Base-by-base conservation (phyloP, 148 eudicot species). In the Rhododendron mucronatum region DNA sequence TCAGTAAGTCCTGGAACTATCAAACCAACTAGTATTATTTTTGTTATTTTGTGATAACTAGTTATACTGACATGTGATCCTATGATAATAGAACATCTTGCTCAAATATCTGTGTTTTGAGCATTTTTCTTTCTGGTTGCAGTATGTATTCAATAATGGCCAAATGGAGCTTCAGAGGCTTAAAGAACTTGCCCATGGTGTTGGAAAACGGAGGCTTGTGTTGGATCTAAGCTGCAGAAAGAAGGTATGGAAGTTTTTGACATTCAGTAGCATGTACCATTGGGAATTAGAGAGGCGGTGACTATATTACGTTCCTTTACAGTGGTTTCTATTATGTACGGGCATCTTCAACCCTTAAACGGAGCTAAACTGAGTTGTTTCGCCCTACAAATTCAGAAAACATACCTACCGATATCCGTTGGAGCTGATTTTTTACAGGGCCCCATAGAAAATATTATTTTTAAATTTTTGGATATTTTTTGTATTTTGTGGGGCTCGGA, bases 221-320 rank as follows among this genome's bases (percentile, higher is more conserved):
- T 90, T 97, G 92, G 98, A 97, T 91, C 93, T 97, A 87, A 95
- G 99, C 86, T 97, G 99, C 92, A 93, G 99, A 81, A 95, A 95
- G 90, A 97, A 97, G 98, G 98, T 93, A 89, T 14, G 35, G 18
- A 82, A 81, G 39, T 7, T 61, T 18, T 45, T 7, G 4, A 48
- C 20, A 23, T 83, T 37, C 20, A 37, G 48, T 23, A 41, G n/a
- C 39, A 67, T 79, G 47, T 65, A 37, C 28, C 26, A 21, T 30
- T 2, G 79, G 55, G 50, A 13, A 75, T 20, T 83, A 15, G 28
- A 48, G 37, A 11, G 63, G 35, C 7, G 51, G 37, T 28, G 3
- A 45, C 26, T 78, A 59, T 21, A 7, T 26, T 23, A 3, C 28
- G 21, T 44, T 11, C 28, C 3, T 41, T 48, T 50, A 18, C 28